Evolutionary conservation across 1,284 basidiomycete genomes (phyloP), one percentile per base, ranked within the genome.

Genomic region (Caloboletus firmus): DNA sequence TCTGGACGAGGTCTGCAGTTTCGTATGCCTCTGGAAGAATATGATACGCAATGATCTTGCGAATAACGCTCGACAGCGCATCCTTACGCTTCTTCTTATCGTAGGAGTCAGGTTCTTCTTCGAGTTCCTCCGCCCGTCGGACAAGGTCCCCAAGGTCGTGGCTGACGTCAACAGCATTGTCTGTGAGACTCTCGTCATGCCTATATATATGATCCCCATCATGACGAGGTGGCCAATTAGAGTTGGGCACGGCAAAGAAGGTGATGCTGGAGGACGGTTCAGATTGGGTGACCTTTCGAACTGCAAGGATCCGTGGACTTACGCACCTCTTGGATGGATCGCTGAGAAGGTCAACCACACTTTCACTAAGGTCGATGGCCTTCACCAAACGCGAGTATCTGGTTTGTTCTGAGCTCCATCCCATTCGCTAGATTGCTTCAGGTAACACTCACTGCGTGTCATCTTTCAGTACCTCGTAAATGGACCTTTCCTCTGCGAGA

Each of bases 11-110:
- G 18, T 76, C 69, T 30, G 60, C 59, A 1, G 70, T 65, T 42
- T 73, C 69, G 47, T 79, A 71, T 6, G 72, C 71, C 30, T 74
- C 67, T 13, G 81, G 79, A 13, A 90, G 71, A 45, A 82, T 78
- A 64, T 90, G 85, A 69, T 90, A 90, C 34, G 77, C 74, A 7
- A 87, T 69, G 17, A 86, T 75, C 40, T 79, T 79, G 35, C 76
- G 77, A 43, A 86, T 68, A 55, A 89, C 77, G 58, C 76, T 74
- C 60, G 80, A 78, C 53, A 85, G 63, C 28, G 77, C 72, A 62
- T 82, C 76, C 68, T 81, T 82, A 40, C 76, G 71, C 28, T 77
- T 71, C 62, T 82, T 76, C 57, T 80, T 79, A 47, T 78, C 73
- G 20, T 69, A 61, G 18, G 73, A 70, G 34, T 74, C 67, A 18